phyloP scores from a whole-genome alignment of 208 protist genomes.

The Histomonas meleagridis region DNA sequence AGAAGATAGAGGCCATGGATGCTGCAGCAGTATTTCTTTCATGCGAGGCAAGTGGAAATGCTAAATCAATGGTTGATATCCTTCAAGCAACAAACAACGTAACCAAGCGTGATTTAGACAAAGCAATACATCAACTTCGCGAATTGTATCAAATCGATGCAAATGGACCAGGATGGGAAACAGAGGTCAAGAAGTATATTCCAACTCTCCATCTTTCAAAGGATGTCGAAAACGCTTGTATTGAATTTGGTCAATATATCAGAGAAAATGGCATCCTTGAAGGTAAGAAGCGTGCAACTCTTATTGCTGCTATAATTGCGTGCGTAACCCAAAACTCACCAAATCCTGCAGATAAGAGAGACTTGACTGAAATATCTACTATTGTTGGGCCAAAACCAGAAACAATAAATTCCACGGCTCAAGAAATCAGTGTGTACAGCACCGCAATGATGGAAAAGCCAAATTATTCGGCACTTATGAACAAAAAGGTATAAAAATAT shows the following conservation, averaged over 20 bases:
- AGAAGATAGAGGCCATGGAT: not conserved
- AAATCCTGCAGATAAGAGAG: too few relatives aligned
- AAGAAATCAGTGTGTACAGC: too few relatives aligned
- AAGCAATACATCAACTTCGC: not conserved
- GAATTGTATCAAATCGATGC: not conserved
- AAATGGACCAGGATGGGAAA: not conserved
- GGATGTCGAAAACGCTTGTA: not conserved
- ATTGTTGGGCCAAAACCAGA: too few relatives aligned
- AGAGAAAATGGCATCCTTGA: not conserved
- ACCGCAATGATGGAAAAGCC: too few relatives aligned
- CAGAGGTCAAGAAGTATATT: too few relatives aligned
- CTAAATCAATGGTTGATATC: not conserved
- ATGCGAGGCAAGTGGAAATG: not conserved
- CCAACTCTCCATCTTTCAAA: not conserved
- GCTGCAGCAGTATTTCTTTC: not conserved
- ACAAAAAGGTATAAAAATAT: too few relatives aligned
- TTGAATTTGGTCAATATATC: not conserved
- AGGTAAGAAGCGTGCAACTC: not conserved
- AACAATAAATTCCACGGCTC: too few relatives aligned
- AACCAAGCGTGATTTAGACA: not conserved
- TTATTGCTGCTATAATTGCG: not conserved
- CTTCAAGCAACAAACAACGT: not conserved
- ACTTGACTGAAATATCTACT: too few relatives aligned
- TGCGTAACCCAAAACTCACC: too few relatives aligned
- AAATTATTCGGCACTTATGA: too few relatives aligned